Percentiles rank a stretch among this genome's conserved stretches.
Evolutionary conservation across 108 stramenopile species (phyloP).

Genomic region (Seminavis robusta): DNA sequence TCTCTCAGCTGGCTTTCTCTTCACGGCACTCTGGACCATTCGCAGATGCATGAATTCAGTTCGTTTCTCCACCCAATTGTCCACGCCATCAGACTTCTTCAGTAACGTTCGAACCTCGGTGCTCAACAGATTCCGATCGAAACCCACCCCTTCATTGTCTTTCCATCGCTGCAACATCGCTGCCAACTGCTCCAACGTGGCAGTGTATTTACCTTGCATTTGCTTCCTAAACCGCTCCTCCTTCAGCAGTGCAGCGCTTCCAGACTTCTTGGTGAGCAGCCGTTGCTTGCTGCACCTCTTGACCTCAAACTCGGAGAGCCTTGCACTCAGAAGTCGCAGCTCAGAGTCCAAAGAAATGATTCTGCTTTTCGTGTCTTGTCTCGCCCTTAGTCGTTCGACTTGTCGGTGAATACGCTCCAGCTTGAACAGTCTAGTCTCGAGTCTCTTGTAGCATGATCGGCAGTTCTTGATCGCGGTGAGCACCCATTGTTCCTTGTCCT

Average conservation of each 20-base stretch:
- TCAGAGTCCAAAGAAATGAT: slow-evolving; percentile 81
- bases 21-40: slow-evolving; percentile 55
- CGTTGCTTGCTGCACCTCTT: slow-evolving; percentile 65
- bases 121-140: slow-evolving; percentile 70
- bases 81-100: slow-evolving; percentile 54
- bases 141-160: slow-evolving; percentile 35
- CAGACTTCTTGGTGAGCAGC: slow-evolving; percentile 63
- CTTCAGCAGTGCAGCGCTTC: slow-evolving; percentile 55
- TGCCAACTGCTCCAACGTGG: slow-evolving; percentile 60
- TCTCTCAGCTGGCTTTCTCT: too few species aligned
- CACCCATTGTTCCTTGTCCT: slow-evolving; percentile 69
- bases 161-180: slow-evolving; percentile 59
- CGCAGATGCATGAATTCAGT: slow-evolving; percentile 80
- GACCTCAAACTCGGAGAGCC: slow-evolving; percentile 72
- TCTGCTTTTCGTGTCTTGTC: slow-evolving; percentile 74
- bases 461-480: slow-evolving; percentile 29
- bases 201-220: slow-evolving; percentile 70
- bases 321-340: slow-evolving; percentile 63
- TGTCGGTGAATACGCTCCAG: slow-evolving; percentile 70
- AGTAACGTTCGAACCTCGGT: slow-evolving; percentile 73
- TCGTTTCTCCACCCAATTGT: slow-evolving; percentile 62
- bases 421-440: slow-evolving; percentile 54
- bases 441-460: slow-evolving; percentile 24
- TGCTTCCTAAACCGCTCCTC: slow-evolving; percentile 82
- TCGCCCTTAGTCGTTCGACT: slow-evolving; percentile 65